These are phyloP conservation scores for Aurifilum marmelostoma DNA, from an alignment of 2,329 filamentous ascomycete genomes.

Conservation along the genomic window DNA sequence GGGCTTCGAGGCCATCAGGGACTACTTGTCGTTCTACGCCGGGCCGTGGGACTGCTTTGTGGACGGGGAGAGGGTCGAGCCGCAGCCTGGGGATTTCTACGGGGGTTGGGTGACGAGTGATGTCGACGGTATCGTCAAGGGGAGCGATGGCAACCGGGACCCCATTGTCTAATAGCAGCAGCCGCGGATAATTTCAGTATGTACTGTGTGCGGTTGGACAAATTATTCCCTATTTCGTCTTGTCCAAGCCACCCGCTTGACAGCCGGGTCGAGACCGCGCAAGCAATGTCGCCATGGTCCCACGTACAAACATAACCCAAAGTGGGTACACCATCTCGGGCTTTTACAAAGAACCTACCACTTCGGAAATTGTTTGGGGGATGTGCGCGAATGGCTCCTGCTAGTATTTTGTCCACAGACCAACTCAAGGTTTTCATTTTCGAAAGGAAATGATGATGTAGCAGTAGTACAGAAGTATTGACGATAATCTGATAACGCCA, in stretches of 20 bases:
- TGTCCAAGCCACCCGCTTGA: slow-evolving; percentile 8
- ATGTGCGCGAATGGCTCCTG: background rate
- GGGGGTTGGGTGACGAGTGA: slow-evolving; percentile 67
- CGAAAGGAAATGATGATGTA: background rate
- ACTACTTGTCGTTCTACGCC: slow-evolving; percentile 62
- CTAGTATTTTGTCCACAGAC: background rate
- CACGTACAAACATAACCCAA: background rate
- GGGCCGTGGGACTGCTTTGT: slow-evolving; percentile 66
- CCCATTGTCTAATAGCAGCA: slow-evolving; percentile 36
- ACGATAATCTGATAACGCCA: background rate
- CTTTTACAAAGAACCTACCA: background rate
- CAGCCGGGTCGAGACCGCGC: slow-evolving; percentile 8
- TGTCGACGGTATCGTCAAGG: slow-evolving; percentile 56
- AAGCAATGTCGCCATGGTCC: background rate
- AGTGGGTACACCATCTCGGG: slow-evolving; percentile 7
- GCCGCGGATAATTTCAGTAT: background rate
- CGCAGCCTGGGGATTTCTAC: slow-evolving; percentile 66
- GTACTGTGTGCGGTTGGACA: background rate
- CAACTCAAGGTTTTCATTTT: background rate
- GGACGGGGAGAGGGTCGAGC: slow-evolving; percentile 61
- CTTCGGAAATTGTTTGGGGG: background rate
- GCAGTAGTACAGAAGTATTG: background rate
- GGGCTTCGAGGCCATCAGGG: slow-evolving; percentile 56
- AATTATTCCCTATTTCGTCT: background rate
- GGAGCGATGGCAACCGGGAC: slow-evolving; percentile 44